Evolutionary conservation across 1,284 basidiomycete genomes (phyloP), one percentile per base, ranked within the genome.

Genomic region (Leccinum pachyderme): DNA sequence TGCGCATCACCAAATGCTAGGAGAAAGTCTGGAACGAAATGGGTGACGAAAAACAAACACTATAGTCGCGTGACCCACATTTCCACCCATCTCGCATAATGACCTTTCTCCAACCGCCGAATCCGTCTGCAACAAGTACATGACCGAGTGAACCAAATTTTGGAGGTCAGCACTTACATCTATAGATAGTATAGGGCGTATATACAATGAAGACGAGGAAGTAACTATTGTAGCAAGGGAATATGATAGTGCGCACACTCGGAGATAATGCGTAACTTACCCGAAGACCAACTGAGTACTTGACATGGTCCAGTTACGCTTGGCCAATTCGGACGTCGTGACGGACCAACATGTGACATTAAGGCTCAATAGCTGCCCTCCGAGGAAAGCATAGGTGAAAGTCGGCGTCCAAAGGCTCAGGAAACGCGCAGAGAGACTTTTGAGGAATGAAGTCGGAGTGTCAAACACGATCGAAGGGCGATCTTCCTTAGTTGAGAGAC

Each of bases 131-230:
- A 7, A 59, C 11, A 53, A 43, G 24, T 64, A 50, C 51, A 56
- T 31, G 7, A 22, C 31, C n/a, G 43, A 44, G 25, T 1, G 8
- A 24, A 8, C 3, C 3, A 11, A 4, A 2, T 12, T 11, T n/a
- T 29, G 7, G 8, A 33, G 8, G 53, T 18, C 2, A 1, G 7
- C 1, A 52, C 82, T 61, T 59, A 88, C 85, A 91, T 70, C 79
- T 76, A 70, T 91, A 88, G 54, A 93, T 88, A 13, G 91, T 94
- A 75, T 91, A 92, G 0, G 91, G 88, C 13, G 91, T 92, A 66
- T 88, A 93, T 51, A 86, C 76, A 9, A 79, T 57, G 71, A 86
- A 89, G 44, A 92, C 63, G n/a, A 83, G 77, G 65, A 91, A 81
- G 74, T 94, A 93, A 53, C 90, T 92, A 43, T 35, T 4, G 33